Conservation (phyloP, 768 basidiomycete genomes). For the Ramaria rubella region DNA sequence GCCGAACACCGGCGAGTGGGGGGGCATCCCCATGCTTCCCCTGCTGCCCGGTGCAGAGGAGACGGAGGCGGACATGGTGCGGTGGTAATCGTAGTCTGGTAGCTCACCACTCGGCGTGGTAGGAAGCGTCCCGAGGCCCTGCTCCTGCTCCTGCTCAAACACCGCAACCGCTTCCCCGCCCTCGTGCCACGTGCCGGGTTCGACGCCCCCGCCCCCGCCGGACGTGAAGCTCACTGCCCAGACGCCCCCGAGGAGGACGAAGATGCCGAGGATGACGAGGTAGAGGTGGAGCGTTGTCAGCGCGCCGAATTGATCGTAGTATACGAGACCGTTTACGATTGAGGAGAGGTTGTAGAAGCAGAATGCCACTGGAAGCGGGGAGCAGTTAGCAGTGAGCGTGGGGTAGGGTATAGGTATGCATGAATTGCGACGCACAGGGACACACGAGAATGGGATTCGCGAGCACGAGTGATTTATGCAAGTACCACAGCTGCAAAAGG, state of each 20-base stretch:
- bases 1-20: too few relatives aligned
- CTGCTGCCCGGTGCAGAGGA: not conserved
- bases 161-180: slow-evolving; percentile 38
- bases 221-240: slow-evolving; percentile 83
- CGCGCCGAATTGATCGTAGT: slow-evolving; percentile 77
- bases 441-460: slow-evolving; percentile 84
- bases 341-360: slow-evolving; percentile 93
- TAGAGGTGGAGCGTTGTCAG: slow-evolving; percentile 64
- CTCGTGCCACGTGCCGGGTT: slow-evolving; percentile 32
- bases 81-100: not conserved
- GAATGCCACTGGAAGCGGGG: slow-evolving; percentile 58
- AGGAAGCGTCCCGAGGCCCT: slow-evolving; percentile 5
- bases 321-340: slow-evolving; percentile 84
- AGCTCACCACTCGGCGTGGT: not conserved
- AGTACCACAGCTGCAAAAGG: slow-evolving; percentile 52
- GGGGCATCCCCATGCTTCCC: not conserved
- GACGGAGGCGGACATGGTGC: not conserved
- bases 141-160: too few relatives aligned
- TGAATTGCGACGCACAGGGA: slow-evolving; percentile 50
- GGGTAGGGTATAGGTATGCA: too few relatives aligned
- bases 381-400: not conserved
- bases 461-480: slow-evolving; percentile 71
- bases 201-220: slow-evolving; percentile 45
- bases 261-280: slow-evolving; percentile 71
- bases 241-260: slow-evolving; percentile 75